Percentiles rank a stretch among this genome's conserved stretches.
phyloP scores from a whole-genome alignment of 768 basidiomycete species.

The Leccinum boreale region DNA sequence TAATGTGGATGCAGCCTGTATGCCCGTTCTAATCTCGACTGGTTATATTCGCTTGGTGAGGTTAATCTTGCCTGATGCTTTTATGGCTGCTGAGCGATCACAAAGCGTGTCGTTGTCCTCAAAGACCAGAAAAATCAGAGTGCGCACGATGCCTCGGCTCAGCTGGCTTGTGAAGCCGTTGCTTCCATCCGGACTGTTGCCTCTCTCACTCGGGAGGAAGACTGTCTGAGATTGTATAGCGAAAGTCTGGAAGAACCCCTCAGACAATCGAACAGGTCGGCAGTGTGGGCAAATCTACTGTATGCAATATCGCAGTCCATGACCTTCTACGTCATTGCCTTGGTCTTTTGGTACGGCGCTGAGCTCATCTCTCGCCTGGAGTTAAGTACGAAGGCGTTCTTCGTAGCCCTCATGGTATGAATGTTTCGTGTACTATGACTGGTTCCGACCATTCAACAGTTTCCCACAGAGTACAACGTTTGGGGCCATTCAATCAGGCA shows the following conservation, averaged over 20 bases:
- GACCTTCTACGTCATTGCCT: constrained; percentile 77
- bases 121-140: constrained; percentile 84
- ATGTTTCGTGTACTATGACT: background rate
- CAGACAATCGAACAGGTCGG: constrained; percentile 56
- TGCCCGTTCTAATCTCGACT: constrained; percentile 63
- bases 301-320: constrained; percentile 75
- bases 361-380: constrained; percentile 46
- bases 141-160: constrained; percentile 77
- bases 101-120: constrained; percentile 75
- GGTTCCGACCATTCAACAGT: background rate
- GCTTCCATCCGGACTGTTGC: constrained; percentile 90
- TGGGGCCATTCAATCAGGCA: constrained; percentile 84
- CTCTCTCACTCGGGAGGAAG: constrained; percentile 79
- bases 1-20: constrained; percentile 44
- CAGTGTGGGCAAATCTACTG: constrained; percentile 60
- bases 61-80: background rate
- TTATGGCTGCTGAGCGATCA: constrained; percentile 4
- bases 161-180: constrained; percentile 89
- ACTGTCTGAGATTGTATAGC: constrained; percentile 68
- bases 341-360: constrained; percentile 80
- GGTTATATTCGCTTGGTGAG: constrained; percentile 82
- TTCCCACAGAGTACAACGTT: constrained; percentile 60
- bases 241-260: constrained; percentile 71
- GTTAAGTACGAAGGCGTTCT: constrained; percentile 57
- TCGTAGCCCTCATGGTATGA: constrained; percentile 76